A percentile compares a stretch with the other conserved stretches of the same genome.
These are phyloP conservation scores for Trypanosoma platydactyli DNA, from an alignment of 208 protist genomes.

Conservation along the genomic window DNA sequence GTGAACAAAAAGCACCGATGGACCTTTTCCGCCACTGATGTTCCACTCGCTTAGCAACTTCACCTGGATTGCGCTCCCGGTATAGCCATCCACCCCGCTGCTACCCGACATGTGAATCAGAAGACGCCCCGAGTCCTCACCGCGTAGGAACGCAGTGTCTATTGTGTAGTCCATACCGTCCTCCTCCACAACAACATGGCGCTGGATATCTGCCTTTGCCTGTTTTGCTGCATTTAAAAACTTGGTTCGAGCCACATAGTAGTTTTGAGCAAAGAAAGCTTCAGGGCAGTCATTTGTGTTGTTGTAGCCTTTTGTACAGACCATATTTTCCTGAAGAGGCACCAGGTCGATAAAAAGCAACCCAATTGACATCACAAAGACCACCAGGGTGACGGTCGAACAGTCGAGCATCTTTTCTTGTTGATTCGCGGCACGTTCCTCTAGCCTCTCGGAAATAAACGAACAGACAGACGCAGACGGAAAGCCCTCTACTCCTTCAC, in stretches of 20 bases:
- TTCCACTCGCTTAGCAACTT: conserved; percentile 73
- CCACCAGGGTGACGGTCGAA: conserved; percentile 36
- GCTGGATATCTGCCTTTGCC: conserved; percentile 43
- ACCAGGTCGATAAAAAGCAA: conserved; percentile 80
- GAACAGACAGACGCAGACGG: neutral
- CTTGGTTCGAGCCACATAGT: conserved; percentile 63
- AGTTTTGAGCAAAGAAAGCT: conserved; percentile 64
- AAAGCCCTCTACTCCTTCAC: conserved; percentile 18
- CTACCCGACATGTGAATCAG: conserved; percentile 80
- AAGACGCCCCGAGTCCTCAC: conserved; percentile 45
- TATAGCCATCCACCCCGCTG: conserved; percentile 86
- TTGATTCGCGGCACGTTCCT: neutral
- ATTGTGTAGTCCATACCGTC: conserved; percentile 70
- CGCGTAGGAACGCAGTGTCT: conserved; percentile 74
- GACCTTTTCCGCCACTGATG: conserved; percentile 37
- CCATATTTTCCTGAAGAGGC: conserved; percentile 72
- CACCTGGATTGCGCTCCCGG: conserved; percentile 78
- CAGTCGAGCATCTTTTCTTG: conserved; percentile 34
- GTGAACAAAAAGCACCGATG: conserved; percentile 85
- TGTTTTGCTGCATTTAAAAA: conserved; percentile 67
- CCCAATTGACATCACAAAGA: conserved; percentile 55
- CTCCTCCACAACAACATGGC: conserved; percentile 45
- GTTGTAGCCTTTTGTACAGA: conserved; percentile 48
- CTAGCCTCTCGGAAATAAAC: no score
- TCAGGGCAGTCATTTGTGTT: conserved; percentile 65